Evolutionary conservation across 2,329 filamentous ascomycete species (phyloP).

Genomic region (Cladophialophora bantiana): DNA sequence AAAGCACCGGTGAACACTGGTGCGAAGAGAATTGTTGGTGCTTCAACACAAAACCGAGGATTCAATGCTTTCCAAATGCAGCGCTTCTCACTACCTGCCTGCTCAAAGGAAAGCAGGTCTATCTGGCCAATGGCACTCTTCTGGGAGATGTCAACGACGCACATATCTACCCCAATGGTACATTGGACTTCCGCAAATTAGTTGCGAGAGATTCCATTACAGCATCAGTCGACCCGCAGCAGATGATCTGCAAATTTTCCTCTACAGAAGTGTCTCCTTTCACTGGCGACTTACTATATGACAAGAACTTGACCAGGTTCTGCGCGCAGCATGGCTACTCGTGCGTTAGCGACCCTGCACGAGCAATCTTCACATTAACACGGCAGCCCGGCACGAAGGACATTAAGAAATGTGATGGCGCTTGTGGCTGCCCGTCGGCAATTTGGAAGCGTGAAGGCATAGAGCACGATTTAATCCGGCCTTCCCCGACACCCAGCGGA

Average conservation of each 20-base stretch:
- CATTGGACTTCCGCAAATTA: constrained; percentile 14
- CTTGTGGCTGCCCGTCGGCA: neutral
- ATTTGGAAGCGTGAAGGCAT: neutral
- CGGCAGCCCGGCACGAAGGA: neutral
- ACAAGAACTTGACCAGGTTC: constrained; percentile 6
- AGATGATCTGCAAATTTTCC: neutral
- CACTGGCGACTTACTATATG: neutral
- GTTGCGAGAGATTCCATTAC: neutral
- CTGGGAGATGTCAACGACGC: constrained; percentile 18
- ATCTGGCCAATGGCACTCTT: constrained; percentile 7
- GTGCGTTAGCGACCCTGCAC: neutral
- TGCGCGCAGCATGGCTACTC: constrained; percentile 3
- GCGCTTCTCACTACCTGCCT: constrained; percentile 20
- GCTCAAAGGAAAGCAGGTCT: constrained; percentile 2
- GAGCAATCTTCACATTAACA: neutral
- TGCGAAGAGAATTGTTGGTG: neutral
- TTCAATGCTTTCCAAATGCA: constrained; percentile 51
- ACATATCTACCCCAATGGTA: constrained; percentile 18
- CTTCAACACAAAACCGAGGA: neutral
- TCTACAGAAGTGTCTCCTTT: neutral
- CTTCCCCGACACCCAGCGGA: neutral
- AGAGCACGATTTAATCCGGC: neutral
- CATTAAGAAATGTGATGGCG: neutral
- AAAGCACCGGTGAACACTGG: neutral
- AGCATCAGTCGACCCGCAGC: neutral